Evolutionary conservation across 495 filamentous ascomycete genomes (phyloP).

Genomic region (Aspergillus campestris): DNA sequence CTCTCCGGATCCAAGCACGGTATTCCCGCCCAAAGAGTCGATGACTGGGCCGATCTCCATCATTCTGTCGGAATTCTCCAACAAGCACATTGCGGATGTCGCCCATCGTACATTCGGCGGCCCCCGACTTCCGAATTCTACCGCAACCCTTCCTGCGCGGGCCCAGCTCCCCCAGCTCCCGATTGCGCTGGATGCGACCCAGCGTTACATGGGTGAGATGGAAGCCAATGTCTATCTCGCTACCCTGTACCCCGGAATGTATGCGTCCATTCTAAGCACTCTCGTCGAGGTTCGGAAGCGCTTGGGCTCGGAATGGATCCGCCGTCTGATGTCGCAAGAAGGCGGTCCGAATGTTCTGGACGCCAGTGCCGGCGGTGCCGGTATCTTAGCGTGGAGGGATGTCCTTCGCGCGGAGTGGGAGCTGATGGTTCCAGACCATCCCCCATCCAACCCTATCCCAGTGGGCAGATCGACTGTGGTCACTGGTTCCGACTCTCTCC

Average conservation of each 20-base stretch:
- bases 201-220: conserved; percentile 70
- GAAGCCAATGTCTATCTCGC: conserved; percentile 80
- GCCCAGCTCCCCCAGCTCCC: conserved; percentile 53
- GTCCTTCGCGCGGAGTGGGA: conserved; percentile 74
- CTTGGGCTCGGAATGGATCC: conserved; percentile 72
- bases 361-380: conserved; percentile 77
- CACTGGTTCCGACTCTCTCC: conserved; percentile 54
- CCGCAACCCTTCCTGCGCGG: conserved; percentile 43
- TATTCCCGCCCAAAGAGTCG: conserved; percentile 56
- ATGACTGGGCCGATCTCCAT: conserved; percentile 59
- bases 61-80: conserved; percentile 56
- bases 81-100: conserved; percentile 62
- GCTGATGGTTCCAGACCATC: conserved; percentile 42
- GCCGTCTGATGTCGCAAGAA: conserved; percentile 53
- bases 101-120: conserved; percentile 70
- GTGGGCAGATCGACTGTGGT: conserved; percentile 55
- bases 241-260: conserved; percentile 70
- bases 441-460: conserved; percentile 31
- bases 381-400: conserved; percentile 76
- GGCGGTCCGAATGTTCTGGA: conserved; percentile 77
- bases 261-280: conserved; percentile 62
- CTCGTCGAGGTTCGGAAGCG: conserved; percentile 81
- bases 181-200: conserved; percentile 60
- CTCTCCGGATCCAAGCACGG: conserved; percentile 58
- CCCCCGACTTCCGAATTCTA: conserved; percentile 60